Evolutionary conservation across 1,284 basidiomycete species (phyloP).

Genomic region (Ganoderma resinaceum): DNA sequence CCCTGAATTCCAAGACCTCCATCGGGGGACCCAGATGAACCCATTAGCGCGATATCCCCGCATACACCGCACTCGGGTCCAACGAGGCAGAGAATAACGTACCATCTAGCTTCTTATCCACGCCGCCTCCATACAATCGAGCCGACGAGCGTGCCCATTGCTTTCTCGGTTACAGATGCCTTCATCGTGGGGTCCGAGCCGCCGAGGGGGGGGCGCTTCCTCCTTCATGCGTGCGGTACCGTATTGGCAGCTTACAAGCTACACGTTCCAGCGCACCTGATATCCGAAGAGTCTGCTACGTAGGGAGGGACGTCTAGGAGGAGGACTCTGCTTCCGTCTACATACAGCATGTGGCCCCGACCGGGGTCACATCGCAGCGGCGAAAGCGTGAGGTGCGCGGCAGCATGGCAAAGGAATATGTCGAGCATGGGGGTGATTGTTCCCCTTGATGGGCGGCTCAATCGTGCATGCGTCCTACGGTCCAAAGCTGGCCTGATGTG

Average conservation of each 20-base stretch:
- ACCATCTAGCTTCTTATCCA: conserved; percentile 60
- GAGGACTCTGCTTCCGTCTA: conserved; percentile 55
- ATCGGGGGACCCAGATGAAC: conserved; percentile 67
- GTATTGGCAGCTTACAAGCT: conserved; percentile 72
- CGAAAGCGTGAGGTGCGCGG: conserved; percentile 60
- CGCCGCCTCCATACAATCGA: conserved; percentile 86
- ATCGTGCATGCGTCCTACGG: conserved; percentile 71
- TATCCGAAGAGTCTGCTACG: conserved; percentile 64
- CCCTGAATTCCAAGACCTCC: conserved; percentile 79
- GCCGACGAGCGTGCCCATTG: conserved; percentile 81
- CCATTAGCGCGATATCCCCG: conserved; percentile 34
- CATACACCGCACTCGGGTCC: neutral
- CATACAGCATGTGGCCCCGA: conserved; percentile 51
- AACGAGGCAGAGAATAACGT: neutral
- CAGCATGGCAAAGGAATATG: conserved; percentile 77
- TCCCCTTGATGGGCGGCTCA: conserved; percentile 65
- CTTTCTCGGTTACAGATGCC: conserved; percentile 75
- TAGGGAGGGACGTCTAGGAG: conserved; percentile 64
- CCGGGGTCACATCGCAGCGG: conserved; percentile 58
- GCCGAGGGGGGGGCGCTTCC: conserved; percentile 59
- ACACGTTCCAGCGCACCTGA: conserved; percentile 54
- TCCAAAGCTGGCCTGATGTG: conserved; percentile 79
- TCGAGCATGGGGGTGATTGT: conserved; percentile 78
- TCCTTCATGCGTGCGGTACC: conserved; percentile 58
- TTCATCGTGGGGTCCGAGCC: conserved; percentile 76